Evolutionary conservation across 2,329 filamentous ascomycete species (phyloP), one percentile per base, ranked within the genome.

Genomic region (Botryotinia globosa): DNA sequence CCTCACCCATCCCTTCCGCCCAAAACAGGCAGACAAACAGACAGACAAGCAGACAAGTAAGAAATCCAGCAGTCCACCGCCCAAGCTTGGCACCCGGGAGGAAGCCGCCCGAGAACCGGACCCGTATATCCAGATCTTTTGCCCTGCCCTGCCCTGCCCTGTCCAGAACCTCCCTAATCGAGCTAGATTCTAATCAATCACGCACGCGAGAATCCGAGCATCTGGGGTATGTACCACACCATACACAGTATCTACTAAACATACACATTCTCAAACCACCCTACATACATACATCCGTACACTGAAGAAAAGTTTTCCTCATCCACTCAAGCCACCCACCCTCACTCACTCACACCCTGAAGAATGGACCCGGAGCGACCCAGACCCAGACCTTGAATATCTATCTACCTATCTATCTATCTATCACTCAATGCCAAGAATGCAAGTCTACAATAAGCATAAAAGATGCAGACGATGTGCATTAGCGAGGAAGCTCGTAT

Each of bases 401-500:
- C 48, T 14, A n/a, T 51, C 48, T 51, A 48, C 5, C 42, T 44
- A 18, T 42, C 39, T 4, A 42, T 42, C 39, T 16, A 42, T 44
- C 37, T 16, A 32, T 32, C 32, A 32, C 16, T 44, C 48, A 37
- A 32, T 59, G 51, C 51, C 51, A 69, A 69, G 51, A 42, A 59
- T 44, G 37, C n/a, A 59, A 54, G 66, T 34, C 66, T 69, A 25
- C 37, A 42, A 39, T 42, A 25, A 39, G 39, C 37, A 58, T 69
- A 42, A 25, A 22, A 25, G n/a, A n/a, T 42, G 42, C 54, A 69
- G 51, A 59, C 37, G 66, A 59, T 39, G 37, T 69, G 66, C 66
- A 59, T 69, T 44, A 56, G 65, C 48, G 65, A 37, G 48, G 5
- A 44, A 44, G n/a, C n/a, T 44, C n/a, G 66, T 66, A 48, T 66